These are phyloP conservation scores for Lodderomyces orthopsilosis DNA, from an alignment of 1,139 yeast genomes.

Conservation along the genomic window DNA sequence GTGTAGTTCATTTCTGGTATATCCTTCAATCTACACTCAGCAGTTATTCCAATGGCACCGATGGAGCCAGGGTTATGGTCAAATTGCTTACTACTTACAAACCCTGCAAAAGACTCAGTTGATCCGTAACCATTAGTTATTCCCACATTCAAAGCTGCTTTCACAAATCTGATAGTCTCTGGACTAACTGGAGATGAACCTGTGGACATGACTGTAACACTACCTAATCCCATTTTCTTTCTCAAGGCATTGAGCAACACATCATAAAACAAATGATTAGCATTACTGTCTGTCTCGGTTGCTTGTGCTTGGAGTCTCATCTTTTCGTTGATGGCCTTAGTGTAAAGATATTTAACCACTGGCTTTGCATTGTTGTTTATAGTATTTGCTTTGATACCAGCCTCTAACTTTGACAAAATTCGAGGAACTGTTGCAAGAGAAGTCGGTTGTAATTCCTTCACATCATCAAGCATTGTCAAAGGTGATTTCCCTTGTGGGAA, in stretches of 20 bases:
- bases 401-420: constrained; percentile 38
- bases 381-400: constrained; percentile 46
- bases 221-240: constrained; percentile 37
- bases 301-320: constrained; percentile 26
- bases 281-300: constrained; percentile 9
- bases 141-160: constrained; percentile 39
- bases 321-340: constrained; percentile 31
- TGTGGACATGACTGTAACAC: constrained; percentile 25
- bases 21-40: constrained; percentile 37
- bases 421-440: constrained; percentile 39
- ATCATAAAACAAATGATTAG: constrained; percentile 31
- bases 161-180: constrained; percentile 40
- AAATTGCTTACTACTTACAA: constrained; percentile 26
- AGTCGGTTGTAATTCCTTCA: constrained; percentile 33
- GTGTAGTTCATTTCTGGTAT: constrained; percentile 39
- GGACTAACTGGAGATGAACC: constrained; percentile 48
- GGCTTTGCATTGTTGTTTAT: constrained; percentile 40
- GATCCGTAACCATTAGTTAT: constrained; percentile 46
- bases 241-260: constrained; percentile 24
- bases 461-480: constrained; percentile 37
- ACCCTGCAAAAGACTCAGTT: constrained; percentile 47
- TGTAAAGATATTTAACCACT: constrained; percentile 22
- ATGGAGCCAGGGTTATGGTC: constrained; percentile 38
- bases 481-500: constrained; percentile 41
- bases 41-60: constrained; percentile 34